Conservation (phyloP, 2,329 filamentous ascomycete species). For the Diaporthe ampelina region DNA sequence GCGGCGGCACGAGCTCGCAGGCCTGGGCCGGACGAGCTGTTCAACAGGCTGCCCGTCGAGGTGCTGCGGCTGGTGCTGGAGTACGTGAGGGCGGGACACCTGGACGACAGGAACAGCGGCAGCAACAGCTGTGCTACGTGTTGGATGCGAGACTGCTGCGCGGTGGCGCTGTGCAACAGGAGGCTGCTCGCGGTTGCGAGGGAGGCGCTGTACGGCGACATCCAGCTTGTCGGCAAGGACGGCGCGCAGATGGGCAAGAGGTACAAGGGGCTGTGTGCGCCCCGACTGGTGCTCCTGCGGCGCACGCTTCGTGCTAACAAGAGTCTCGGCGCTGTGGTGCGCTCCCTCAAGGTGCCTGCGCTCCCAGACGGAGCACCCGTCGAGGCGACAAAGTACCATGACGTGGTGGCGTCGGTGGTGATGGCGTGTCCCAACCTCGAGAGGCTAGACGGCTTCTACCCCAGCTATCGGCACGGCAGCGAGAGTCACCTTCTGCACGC, state of each 20-base stretch:
- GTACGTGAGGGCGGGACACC: slow-evolving; percentile 66
- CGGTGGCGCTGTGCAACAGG: slow-evolving; percentile 63
- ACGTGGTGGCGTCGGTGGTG: slow-evolving; percentile 71
- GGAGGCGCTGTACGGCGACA: slow-evolving; percentile 68
- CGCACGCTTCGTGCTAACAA: slow-evolving; percentile 68
- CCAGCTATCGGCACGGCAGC: slow-evolving; percentile 64
- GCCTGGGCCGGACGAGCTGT: slow-evolving; percentile 63
- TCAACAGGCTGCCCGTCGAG: slow-evolving; percentile 70
- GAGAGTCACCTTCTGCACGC: slow-evolving; percentile 72
- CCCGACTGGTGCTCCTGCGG: slow-evolving; percentile 68
- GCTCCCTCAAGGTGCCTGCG: slow-evolving; percentile 69
- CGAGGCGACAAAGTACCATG: slow-evolving; percentile 65
- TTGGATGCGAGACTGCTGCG: slow-evolving; percentile 73
- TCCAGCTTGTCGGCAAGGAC: slow-evolving; percentile 72
- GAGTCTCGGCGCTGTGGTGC: slow-evolving; percentile 68
- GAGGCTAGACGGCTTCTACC: slow-evolving; percentile 67
- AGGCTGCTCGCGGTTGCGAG: slow-evolving; percentile 67
- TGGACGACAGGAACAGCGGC: slow-evolving; percentile 61
- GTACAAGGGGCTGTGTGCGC: slow-evolving; percentile 66
- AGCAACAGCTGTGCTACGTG: slow-evolving; percentile 73
- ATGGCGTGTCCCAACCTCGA: slow-evolving; percentile 77
- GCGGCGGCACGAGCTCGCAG: slow-evolving; percentile 42
- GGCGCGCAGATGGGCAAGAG: slow-evolving; percentile 68
- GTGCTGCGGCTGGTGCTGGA: slow-evolving; percentile 70
- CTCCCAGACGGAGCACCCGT: slow-evolving; percentile 53